Base-by-base conservation (phyloP, 495 filamentous ascomycete genomes). In the Aspergillus asperescens region DNA sequence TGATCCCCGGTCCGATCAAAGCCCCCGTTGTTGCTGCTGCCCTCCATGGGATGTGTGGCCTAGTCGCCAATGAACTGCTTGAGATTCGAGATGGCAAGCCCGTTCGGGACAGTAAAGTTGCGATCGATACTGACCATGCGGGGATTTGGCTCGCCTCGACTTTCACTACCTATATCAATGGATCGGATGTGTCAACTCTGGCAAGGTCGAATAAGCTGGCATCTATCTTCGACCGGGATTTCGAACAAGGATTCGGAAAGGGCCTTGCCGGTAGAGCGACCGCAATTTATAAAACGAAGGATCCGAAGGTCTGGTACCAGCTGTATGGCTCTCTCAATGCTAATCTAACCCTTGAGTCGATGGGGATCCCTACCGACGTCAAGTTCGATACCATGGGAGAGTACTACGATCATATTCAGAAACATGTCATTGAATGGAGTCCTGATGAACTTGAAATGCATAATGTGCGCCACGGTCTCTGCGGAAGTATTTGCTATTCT, bases 361-460 rank as follows among this genome's bases (percentile, higher is more conserved):
- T 70, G 59, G 63, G 63, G 0, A 62, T 65, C n/a, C n/a, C n/a
- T n/a, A n/a, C n/a, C 20, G 55, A 65, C 31, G 24, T 52, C 5
- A 41, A 58, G 52, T 64, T 56, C 41, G 28, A 54, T 13, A 41
- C 47, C 0, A 20, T 50, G 7, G 15, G 18, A 4, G 59, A 60
- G 18, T 52, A 42, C 2, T 62, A 64, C 48, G 52, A 61, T 2
- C 62, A 63, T 45, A 65, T 70, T 5, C 50, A 52, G 4, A 19
- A 57, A 6, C 63, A 66, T 50, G 48, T 70, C 5, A 37, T 39
- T 7, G 47, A 59, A 10, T 70, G 59, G 59, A 65, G 55, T 18
- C 19, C 67, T 0, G 65, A 70, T 52, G 67, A 70, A 37, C 58
- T 70, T 13, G 67, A 70, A 44, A 66, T 68, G 65, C 61, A 59